phyloP scores from a whole-genome alignment of 352 stramenopile species.

The Aphanomyces cochlioides region DNA sequence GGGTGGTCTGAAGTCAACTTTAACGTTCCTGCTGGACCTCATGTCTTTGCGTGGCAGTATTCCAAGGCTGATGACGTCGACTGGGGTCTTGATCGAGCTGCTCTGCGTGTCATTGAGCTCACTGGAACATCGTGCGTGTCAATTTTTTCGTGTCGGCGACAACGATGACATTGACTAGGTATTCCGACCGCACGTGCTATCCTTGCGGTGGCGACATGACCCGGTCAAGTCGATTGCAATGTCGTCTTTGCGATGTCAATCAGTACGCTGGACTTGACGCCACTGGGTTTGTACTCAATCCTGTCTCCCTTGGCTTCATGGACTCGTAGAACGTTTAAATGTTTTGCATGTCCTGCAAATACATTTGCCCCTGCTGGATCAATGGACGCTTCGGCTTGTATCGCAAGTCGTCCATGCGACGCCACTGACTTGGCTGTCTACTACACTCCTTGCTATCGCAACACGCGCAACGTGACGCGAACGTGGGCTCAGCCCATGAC shows the following conservation, averaged over 20 bases:
- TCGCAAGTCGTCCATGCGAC: constrained; percentile 56
- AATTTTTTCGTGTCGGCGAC: not conserved
- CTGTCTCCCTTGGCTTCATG: constrained; percentile 29
- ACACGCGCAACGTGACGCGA: constrained; percentile 55
- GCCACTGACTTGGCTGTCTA: constrained; percentile 57
- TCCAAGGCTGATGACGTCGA: constrained; percentile 75
- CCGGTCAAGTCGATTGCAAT: constrained; percentile 68
- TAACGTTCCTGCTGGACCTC: constrained; percentile 49
- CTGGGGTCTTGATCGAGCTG: constrained; percentile 60
- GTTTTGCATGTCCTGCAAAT: constrained; percentile 58
- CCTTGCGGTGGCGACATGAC: constrained; percentile 74
- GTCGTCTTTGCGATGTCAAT: constrained; percentile 70
- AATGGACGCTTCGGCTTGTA: constrained; percentile 62
- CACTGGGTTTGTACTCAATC: not conserved
- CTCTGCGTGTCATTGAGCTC: constrained; percentile 74
- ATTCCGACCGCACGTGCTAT: constrained; percentile 65
- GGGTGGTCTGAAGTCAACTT: constrained; percentile 65
- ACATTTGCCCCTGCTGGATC: constrained; percentile 68
- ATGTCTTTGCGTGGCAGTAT: constrained; percentile 78
- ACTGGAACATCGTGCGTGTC: constrained; percentile 56
- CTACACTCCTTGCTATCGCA: constrained; percentile 54
- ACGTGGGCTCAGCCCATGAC: constrained; percentile 64
- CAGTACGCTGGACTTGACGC: constrained; percentile 46
- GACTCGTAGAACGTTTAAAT: constrained; percentile 68
- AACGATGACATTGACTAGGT: constrained; percentile 3